Evolutionary conservation across 345 rosid species (phyloP).

Genomic region (Adansonia digitata): DNA sequence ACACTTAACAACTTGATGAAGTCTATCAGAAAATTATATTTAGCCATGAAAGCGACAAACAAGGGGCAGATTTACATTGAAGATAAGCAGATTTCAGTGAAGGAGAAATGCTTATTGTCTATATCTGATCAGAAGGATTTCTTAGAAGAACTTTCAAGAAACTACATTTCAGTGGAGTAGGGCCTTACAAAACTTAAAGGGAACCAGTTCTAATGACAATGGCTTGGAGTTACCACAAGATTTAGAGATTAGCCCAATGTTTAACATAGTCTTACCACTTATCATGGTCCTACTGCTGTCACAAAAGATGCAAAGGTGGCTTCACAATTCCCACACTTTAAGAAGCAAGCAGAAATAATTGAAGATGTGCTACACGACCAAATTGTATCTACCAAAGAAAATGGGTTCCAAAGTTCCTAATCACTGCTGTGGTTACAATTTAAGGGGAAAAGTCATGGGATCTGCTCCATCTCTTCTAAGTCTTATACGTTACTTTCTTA

Average conservation of each 20-base stretch:
- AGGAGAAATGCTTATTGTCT: background rate
- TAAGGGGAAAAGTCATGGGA: background rate
- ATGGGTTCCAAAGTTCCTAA: background rate
- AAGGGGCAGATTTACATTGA: background rate
- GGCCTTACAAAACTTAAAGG: background rate
- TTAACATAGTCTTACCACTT: conserved; percentile 1
- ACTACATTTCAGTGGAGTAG: background rate
- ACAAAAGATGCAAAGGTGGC: background rate
- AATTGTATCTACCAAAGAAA: background rate
- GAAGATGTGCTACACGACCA: background rate
- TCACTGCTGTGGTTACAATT: background rate
- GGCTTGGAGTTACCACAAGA: background rate
- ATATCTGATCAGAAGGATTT: background rate
- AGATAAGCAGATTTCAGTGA: background rate
- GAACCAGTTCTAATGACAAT: background rate
- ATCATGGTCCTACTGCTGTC: background rate
- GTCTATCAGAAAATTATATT: background rate
- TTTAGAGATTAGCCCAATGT: background rate
- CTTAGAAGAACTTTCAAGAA: conserved; percentile 2
- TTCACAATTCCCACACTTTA: background rate
- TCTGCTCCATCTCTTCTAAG: background rate
- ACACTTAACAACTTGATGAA: background rate
- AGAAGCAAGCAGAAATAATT: background rate
- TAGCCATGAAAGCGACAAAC: background rate
- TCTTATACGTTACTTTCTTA: background rate